Conservation (phyloP, 2,329 filamentous ascomycete species). For the Xylaria sp. region DNA sequence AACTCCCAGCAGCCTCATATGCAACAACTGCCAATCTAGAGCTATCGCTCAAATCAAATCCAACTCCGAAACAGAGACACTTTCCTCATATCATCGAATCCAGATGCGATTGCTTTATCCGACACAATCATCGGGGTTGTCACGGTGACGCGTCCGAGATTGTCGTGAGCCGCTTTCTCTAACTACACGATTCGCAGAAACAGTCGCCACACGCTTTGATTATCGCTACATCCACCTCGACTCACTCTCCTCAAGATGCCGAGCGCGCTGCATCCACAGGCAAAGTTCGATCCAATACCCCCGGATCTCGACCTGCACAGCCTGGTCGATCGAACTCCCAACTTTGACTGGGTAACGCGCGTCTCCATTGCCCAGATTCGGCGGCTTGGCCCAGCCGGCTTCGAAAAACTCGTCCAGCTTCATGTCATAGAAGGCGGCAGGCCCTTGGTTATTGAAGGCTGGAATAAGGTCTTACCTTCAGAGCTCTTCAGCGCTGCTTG, state of each 20-base stretch:
- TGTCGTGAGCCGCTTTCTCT: not conserved
- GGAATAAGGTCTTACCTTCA: constrained; percentile 75
- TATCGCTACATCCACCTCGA: not conserved
- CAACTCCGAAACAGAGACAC: not conserved
- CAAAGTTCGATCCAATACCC: constrained; percentile 89
- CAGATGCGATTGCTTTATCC: not conserved
- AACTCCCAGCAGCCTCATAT: not conserved
- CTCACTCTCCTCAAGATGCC: constrained; percentile 64
- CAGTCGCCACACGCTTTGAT: not conserved
- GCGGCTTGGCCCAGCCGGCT: constrained; percentile 74
- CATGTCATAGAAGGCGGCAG: constrained; percentile 87
- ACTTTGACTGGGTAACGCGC: constrained; percentile 85
- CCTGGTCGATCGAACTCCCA: constrained; percentile 78
- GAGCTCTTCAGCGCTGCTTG: constrained; percentile 81
- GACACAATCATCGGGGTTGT: not conserved
- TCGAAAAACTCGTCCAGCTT: constrained; percentile 82
- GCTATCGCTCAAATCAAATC: not conserved
- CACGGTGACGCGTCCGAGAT: constrained; percentile 18
- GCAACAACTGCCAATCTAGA: not conserved
- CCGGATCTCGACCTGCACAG: constrained; percentile 79
- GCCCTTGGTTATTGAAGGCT: constrained; percentile 89
- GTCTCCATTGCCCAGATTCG: constrained; percentile 81
- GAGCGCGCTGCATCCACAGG: constrained; percentile 74
- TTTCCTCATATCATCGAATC: not conserved
- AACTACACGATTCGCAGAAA: not conserved